Conservation (phyloP, 495 filamentous ascomycete species). For the Thermothielavioides terrestris region DNA sequence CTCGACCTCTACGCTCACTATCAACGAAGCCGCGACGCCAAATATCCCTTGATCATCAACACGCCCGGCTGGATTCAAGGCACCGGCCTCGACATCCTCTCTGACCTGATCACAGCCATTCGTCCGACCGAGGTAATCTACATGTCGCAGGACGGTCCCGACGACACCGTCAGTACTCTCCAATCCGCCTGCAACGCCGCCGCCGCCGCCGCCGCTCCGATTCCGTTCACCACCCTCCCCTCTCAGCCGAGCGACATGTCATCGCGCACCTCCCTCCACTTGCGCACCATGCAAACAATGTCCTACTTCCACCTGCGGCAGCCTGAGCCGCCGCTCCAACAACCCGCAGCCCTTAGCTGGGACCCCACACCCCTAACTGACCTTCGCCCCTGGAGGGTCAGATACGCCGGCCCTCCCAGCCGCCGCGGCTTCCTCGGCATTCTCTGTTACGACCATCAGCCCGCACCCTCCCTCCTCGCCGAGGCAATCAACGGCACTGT, state of each 20-base stretch:
- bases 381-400: slow-evolving; percentile 34
- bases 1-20: slow-evolving; percentile 62
- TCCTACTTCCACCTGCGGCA: slow-evolving; percentile 61
- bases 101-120: slow-evolving; percentile 47
- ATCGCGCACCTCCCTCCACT: slow-evolving; percentile 56
- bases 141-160: slow-evolving; percentile 62
- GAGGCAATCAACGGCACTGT: slow-evolving; percentile 41
- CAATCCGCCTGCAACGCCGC: slow-evolving; percentile 25
- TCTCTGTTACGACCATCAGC: slow-evolving; percentile 41
- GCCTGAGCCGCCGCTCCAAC: too few relatives aligned
- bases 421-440: slow-evolving; percentile 31
- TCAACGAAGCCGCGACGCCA: slow-evolving; percentile 26
- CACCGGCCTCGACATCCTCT: slow-evolving; percentile 60
- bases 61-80: slow-evolving; percentile 78
- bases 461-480: slow-evolving; percentile 27
- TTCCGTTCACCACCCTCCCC: slow-evolving; percentile 37
- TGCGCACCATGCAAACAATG: slow-evolving; percentile 71
- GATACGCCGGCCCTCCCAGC: slow-evolving; percentile 24
- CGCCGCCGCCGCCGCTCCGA: slow-evolving; percentile 6
- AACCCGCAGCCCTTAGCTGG: slow-evolving; percentile 19
- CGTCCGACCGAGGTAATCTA: slow-evolving; percentile 57
- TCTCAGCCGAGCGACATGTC: slow-evolving; percentile 55
- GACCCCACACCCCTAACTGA: slow-evolving; percentile 30
- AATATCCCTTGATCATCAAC: slow-evolving; percentile 66
- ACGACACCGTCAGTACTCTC: slow-evolving; percentile 54